A percentile compares a stretch with the other conserved stretches of the same genome.
These are phyloP conservation scores for Warburgia ugandensis DNA, from an alignment of 164 flowering plant species.

Conservation along the genomic window DNA sequence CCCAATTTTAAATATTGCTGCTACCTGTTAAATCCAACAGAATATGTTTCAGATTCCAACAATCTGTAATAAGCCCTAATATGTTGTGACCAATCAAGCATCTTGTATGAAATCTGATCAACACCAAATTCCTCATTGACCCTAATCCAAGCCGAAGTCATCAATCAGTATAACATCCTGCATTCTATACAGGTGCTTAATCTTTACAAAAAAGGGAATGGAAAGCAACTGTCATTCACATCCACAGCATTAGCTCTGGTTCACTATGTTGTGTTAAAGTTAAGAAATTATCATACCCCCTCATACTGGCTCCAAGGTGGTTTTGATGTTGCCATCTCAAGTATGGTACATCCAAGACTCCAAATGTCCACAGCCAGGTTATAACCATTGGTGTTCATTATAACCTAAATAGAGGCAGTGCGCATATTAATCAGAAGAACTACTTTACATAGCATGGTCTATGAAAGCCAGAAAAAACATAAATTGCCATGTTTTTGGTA, in stretches of 20 bases:
- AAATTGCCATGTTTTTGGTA: constrained; percentile 11
- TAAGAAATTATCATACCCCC: constrained; percentile 57
- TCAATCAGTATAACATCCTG: no score
- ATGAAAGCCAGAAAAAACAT: background rate
- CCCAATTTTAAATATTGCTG: constrained; percentile 96
- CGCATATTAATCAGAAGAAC: background rate
- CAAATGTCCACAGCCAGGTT: constrained; percentile 88
- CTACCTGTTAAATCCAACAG: constrained; percentile 49
- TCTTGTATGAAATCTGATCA: background rate
- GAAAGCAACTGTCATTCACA: no score
- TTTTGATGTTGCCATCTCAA: constrained; percentile 94
- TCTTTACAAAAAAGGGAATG: no score
- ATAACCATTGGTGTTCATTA: constrained; percentile 80
- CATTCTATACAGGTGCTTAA: no score
- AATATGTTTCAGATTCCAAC: background rate
- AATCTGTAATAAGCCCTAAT: background rate
- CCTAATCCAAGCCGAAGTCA: no score
- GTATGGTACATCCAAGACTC: constrained; percentile 96
- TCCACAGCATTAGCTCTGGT: background rate
- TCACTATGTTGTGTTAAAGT: background rate
- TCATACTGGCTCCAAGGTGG: constrained; percentile 98
- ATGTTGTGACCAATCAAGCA: background rate
- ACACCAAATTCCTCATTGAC: no score
- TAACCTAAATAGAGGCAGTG: constrained; percentile 44
- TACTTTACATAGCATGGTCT: background rate